These are phyloP conservation scores for Pascua sp. DNA, from an alignment of 1,284 basidiomycete genomes.

Conservation along the genomic window DNA sequence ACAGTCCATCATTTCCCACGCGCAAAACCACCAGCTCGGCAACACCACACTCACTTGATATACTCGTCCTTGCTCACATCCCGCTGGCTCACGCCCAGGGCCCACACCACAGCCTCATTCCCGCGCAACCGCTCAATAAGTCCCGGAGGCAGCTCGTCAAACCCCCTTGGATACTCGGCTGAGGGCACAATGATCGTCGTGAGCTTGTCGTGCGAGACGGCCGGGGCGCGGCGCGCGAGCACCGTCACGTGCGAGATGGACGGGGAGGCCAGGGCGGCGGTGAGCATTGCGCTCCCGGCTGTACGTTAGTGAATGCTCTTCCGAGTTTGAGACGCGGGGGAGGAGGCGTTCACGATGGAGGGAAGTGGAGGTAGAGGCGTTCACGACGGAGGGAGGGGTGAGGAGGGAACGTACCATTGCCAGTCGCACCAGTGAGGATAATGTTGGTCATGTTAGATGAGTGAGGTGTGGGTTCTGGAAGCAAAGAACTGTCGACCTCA, in stretches of 20 bases:
- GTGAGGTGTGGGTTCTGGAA: not conserved
- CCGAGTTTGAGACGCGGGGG: no score
- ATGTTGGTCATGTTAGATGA: conserved; percentile 30
- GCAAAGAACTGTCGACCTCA: no score
- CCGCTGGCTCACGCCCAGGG: conserved; percentile 23
- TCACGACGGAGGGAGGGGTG: not conserved
- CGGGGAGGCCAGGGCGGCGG: conserved; percentile 26
- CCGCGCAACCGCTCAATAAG: conserved; percentile 18
- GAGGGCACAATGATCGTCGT: conserved; percentile 25
- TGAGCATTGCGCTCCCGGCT: conserved; percentile 28
- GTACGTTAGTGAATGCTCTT: not conserved
- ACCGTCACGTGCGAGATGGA: conserved; percentile 24
- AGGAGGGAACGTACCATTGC: conserved; percentile 21
- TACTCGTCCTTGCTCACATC: conserved; percentile 3
- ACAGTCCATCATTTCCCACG: not conserved
- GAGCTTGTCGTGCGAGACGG: conserved; percentile 18
- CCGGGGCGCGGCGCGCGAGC: conserved; percentile 26
- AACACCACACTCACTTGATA: conserved; percentile 13
- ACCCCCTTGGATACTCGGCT: conserved; percentile 22
- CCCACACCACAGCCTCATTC: conserved; percentile 27
- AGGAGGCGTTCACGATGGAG: no score
- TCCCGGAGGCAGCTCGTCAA: conserved; percentile 18
- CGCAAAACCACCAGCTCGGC: not conserved
- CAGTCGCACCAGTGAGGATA: conserved; percentile 34
- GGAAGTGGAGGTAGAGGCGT: not conserved